Conservation (phyloP, 768 basidiomycete genomes). For the Lactarius indigo region DNA sequence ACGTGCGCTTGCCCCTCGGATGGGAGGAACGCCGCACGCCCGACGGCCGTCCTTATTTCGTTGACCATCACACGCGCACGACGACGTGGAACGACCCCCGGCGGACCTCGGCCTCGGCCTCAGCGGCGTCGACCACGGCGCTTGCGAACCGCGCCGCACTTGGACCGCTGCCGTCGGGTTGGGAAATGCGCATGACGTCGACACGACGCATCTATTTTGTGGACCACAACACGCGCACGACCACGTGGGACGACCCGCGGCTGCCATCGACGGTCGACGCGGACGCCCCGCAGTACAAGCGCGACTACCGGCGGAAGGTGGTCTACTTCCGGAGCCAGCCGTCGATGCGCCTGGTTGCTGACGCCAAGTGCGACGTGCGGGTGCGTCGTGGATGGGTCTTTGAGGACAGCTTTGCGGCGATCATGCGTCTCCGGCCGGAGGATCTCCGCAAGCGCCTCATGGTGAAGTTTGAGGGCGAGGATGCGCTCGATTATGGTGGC, state of each 20-base stretch:
- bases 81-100: constrained; percentile 93
- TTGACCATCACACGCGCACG: constrained; percentile 77
- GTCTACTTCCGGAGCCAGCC: constrained; percentile 92
- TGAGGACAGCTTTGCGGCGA: constrained; percentile 81
- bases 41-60: constrained; percentile 77
- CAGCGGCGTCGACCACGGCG: constrained; percentile 41
- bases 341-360: constrained; percentile 64
- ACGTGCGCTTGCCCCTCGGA: constrained; percentile 76
- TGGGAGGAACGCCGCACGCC: constrained; percentile 92
- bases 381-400: constrained; percentile 75
- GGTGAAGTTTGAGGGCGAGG: constrained; percentile 76
- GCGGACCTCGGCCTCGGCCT: constrained; percentile 47
- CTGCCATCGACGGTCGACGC: constrained; percentile 78
- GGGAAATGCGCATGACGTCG: constrained; percentile 92
- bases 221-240: constrained; percentile 86
- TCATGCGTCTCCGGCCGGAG: constrained; percentile 75
- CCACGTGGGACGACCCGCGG: constrained; percentile 92
- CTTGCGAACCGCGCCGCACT: constrained; percentile 38
- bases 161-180: constrained; percentile 84
- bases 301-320: constrained; percentile 87
- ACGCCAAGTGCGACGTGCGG: constrained; percentile 83
- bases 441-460: constrained; percentile 69
- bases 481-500: constrained; percentile 76
- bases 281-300: constrained; percentile 92
- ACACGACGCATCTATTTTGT: constrained; percentile 88